Percentiles rank a stretch among this genome's conserved stretches.
These are phyloP conservation scores for Wickerhamomyces strasburgensis DNA, from an alignment of 805 yeast species.

Conservation along the genomic window DNA sequence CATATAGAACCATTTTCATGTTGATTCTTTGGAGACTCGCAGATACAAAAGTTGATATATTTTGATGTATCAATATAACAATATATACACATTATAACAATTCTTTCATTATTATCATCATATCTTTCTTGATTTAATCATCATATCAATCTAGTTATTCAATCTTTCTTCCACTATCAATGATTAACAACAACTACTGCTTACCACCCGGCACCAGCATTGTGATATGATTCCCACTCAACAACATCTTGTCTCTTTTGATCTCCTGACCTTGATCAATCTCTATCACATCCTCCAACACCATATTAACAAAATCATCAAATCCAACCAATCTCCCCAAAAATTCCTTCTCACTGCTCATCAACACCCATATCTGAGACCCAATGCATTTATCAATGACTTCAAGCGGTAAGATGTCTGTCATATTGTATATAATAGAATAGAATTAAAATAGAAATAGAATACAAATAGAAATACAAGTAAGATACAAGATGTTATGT, in stretches of 20 bases:
- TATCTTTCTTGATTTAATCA: background rate
- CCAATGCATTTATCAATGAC: slow-evolving; percentile 86
- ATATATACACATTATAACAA: no score
- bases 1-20: slow-evolving; percentile 67
- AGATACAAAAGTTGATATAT: slow-evolving; percentile 32
- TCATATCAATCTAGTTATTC: no score
- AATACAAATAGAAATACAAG: no score
- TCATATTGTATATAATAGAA: background rate
- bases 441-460: no score
- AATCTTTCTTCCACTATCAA: no score
- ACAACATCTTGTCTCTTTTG: slow-evolving; percentile 53
- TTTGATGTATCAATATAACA: background rate
- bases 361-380: slow-evolving; percentile 67
- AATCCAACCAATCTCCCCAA: slow-evolving; percentile 87
- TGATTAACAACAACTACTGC: slow-evolving; percentile 1
- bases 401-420: slow-evolving; percentile 59
- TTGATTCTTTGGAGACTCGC: slow-evolving; percentile 69
- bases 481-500: no score
- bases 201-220: slow-evolving; percentile 60
- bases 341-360: slow-evolving; percentile 63
- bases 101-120: no score
- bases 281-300: slow-evolving; percentile 76
- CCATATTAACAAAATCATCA: slow-evolving; percentile 93
- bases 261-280: slow-evolving; percentile 40
- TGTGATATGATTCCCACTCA: slow-evolving; percentile 68